phyloP scores from a whole-genome alignment of 192 early-diverging fungal genomes.

The Coemansia sp. region DNA sequence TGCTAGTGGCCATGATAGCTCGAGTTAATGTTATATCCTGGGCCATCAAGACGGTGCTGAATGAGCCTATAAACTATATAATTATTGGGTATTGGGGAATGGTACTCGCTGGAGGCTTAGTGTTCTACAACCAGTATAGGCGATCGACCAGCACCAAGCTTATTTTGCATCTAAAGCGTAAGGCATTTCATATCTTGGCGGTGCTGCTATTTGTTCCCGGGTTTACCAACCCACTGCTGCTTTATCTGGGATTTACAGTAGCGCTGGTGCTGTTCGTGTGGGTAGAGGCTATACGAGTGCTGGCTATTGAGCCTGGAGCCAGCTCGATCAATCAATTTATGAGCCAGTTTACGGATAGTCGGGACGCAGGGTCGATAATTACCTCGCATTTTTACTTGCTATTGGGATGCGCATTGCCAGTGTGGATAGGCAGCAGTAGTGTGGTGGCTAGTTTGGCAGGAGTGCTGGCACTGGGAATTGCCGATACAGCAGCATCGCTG shows the following conservation, averaged over 20 bases:
- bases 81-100: slow-evolving; percentile 28
- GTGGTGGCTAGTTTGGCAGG: slow-evolving; percentile 62
- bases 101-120: slow-evolving; percentile 9
- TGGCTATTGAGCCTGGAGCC: slow-evolving; percentile 67
- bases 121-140: too few relatives aligned
- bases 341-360: slow-evolving; percentile 75
- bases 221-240: slow-evolving; percentile 63
- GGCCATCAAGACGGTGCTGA: not conserved
- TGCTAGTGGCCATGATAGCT: not conserved
- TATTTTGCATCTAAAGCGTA: slow-evolving; percentile 70
- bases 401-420: slow-evolving; percentile 83
- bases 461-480: slow-evolving; percentile 84
- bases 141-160: slow-evolving; percentile 6
- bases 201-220: slow-evolving; percentile 86
- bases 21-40: not conserved
- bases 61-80: not conserved
- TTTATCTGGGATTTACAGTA: slow-evolving; percentile 78
- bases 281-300: slow-evolving; percentile 77
- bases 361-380: slow-evolving; percentile 80
- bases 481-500: slow-evolving; percentile 78
- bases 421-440: slow-evolving; percentile 74
- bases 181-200: slow-evolving; percentile 82
- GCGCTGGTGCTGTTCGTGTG: slow-evolving; percentile 70
- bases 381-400: slow-evolving; percentile 88
- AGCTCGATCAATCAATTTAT: slow-evolving; percentile 68